Evolutionary conservation across 192 early-diverging fungal species (phyloP).

Genomic region (Coemansia sp.): DNA sequence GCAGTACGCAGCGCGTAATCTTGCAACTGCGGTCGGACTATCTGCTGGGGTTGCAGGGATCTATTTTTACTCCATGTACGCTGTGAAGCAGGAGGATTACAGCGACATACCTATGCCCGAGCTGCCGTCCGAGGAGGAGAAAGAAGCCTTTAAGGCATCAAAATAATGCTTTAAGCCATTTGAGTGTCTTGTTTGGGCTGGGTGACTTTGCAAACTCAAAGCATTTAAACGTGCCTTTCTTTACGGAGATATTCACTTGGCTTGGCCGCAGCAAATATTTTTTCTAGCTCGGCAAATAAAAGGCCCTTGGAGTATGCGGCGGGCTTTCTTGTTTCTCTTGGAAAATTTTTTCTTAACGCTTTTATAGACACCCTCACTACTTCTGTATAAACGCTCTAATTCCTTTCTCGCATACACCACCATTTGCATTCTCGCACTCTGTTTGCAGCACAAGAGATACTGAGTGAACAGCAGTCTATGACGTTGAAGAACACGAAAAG

Average conservation of each 20-base stretch:
- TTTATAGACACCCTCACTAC: too few relatives aligned
- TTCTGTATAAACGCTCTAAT: too few relatives aligned
- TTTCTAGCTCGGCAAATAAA: slow-evolving; percentile 2
- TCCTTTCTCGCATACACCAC: too few relatives aligned
- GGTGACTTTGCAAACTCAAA: too few relatives aligned
- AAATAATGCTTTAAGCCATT: background rate
- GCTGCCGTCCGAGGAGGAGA: slow-evolving; percentile 31
- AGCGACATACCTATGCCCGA: slow-evolving; percentile 70
- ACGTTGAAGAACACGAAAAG: slow-evolving; percentile 13
- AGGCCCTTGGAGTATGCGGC: background rate
- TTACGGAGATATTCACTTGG: too few relatives aligned
- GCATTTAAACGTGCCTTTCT: too few relatives aligned
- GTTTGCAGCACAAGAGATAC: background rate
- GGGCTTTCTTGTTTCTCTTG: too few relatives aligned
- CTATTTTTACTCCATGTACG: slow-evolving; percentile 69
- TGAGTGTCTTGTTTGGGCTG: too few relatives aligned
- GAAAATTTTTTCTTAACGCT: background rate
- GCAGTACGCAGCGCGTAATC: slow-evolving; percentile 27
- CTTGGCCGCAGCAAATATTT: too few relatives aligned
- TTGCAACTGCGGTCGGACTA: slow-evolving; percentile 29
- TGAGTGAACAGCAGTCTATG: slow-evolving; percentile 16
- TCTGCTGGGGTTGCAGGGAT: slow-evolving; percentile 14
- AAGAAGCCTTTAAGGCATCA: slow-evolving; percentile 14
- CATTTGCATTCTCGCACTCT: too few relatives aligned
- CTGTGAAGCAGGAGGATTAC: slow-evolving; percentile 75